Evolutionary conservation across 371 early-diverging fungal genomes (phyloP), one percentile per base, ranked within the genome.

Genomic region (Smittium culicis): DNA sequence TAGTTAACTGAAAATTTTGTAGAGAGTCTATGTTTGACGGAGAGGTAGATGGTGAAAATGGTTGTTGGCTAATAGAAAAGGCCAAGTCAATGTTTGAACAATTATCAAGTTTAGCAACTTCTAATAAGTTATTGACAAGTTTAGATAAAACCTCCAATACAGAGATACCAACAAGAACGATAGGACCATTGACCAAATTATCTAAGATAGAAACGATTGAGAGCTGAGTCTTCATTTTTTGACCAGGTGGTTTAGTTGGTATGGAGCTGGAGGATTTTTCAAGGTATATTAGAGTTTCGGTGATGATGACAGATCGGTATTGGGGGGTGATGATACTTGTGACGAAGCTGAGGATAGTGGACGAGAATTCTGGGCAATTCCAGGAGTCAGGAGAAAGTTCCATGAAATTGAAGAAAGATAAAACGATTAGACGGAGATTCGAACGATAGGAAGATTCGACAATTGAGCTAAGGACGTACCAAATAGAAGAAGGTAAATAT

Each of bases 61-160:
- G 34, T 24, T 32, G 35, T 28, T 20, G n/a, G n/a, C 24, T 28
- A 2, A 57, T 29, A 29, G 28, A 61, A 1, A 34, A 8, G 35
- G 14, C 11, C 35, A 27, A 2, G 28, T 28, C 0, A 54, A 31
- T 14, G 68, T 69, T 5, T 61, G 56, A 0, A 54, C 28, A 29
- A 69, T 64, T 28, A 68, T 67, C 64, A 29, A 35, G 45, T 20
- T 56, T 35, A 0, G 68, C 63, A 1, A 74, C 70, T 65, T 67
- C 73, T 24, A 84, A 74, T 56, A 92, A 68, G 29, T 81, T 79
- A 8, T 73, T 73, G 30, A 87, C 80, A 2, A 93, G 79, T 2
- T 87, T 79, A 62, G 88, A 87, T 59, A 92, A 73, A 1, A 91
- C 85, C 72, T 93, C 94, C 67, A 91, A 76, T 0, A 88, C 86